Base-by-base conservation (phyloP, 805 yeast genomes). In the Metschnikowia proteae region DNA sequence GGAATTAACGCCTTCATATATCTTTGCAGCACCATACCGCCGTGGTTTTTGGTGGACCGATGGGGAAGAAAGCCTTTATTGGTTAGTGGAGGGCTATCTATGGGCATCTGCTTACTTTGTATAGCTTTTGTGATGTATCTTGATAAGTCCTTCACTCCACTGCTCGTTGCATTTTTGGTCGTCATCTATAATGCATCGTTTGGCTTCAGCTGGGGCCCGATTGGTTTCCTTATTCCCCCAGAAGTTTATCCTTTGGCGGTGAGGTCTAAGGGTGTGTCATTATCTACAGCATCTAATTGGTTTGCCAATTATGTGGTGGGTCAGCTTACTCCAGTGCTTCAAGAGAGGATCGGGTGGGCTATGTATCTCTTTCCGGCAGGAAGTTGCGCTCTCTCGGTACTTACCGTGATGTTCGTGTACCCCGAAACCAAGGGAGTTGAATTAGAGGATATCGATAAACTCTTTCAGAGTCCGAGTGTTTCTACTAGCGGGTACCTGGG, bases 191-290 rank as follows among this genome's bases (percentile, higher is more conserved):
- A 73, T 43, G 77, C 74, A 1, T 62, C 70, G 4, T 73, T 73
- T 56, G 78, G 78, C 4, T 73, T 63, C 57, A 67, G 74, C 50
- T 73, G 76, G 76, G 78, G 78, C 4, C 78, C 78, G 5, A 65
- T 73, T 27, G 76, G 76, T 17, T 73, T 70, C 38, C 64, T 73
- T 37, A 65, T 71, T 35, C 76, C 76, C 1, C 76, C 76, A 1
- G 78, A 73, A 52, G 74, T 70, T 36, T 69, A 64, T 48, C 76
- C 77, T 9, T 60, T 73, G 47, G 68, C 75, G 8, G 68, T 72
- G 33, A 56, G 78, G 47, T 60, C 74, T 30, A 72, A 71, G 52
- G 78, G 78, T 13, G 76, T 72, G 8, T 71, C 76, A 7, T 54
- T 73, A 6, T 70, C 76, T 3, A 73, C 75, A 3, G 75, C 77